These are phyloP conservation scores for Lachancea waltii DNA, from an alignment of 805 yeast genomes.

Conservation along the genomic window DNA sequence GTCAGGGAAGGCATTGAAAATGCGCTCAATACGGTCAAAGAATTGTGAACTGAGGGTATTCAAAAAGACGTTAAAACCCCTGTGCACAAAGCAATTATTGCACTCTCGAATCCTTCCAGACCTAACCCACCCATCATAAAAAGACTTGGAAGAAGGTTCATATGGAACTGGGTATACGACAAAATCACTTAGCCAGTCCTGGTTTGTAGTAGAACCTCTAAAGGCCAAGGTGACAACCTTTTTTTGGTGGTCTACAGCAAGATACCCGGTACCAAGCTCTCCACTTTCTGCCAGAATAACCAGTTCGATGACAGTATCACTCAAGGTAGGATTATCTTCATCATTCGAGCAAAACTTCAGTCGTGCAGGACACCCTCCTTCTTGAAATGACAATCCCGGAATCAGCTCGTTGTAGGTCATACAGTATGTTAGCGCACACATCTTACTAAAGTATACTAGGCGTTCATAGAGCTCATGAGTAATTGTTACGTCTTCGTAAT, in stretches of 20 bases:
- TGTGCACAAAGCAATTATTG: constrained; percentile 50
- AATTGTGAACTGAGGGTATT: constrained; percentile 37
- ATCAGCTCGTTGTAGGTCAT: constrained; percentile 21
- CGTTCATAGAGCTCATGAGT: constrained; percentile 22
- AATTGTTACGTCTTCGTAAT: constrained; percentile 4
- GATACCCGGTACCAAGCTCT: constrained; percentile 50
- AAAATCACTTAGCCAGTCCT: constrained; percentile 60
- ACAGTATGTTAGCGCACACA: constrained; percentile 34
- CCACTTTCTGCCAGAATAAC: constrained; percentile 38
- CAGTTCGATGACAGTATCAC: constrained; percentile 33
- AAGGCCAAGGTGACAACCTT: constrained; percentile 45
- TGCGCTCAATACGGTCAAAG: constrained; percentile 32
- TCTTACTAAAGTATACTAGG: constrained; percentile 29
- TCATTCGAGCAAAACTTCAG: constrained; percentile 29
- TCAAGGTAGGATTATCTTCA: constrained; percentile 21
- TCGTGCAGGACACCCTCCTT: constrained; percentile 32
- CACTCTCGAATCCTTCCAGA: constrained; percentile 34
- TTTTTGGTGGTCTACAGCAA: constrained; percentile 42
- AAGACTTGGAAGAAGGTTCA: constrained; percentile 36
- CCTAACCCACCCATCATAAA: constrained; percentile 20
- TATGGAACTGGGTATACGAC: constrained; percentile 42
- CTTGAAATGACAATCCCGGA: constrained; percentile 21
- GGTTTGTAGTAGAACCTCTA: constrained; percentile 56
- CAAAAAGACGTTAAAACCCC: constrained; percentile 52
- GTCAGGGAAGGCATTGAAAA: constrained; percentile 37